Percentiles rank a stretch among this genome's conserved stretches.
Evolutionary conservation across 1,284 basidiomycete genomes (phyloP).

Genomic region (Cystobasidiaceae sp.): DNA sequence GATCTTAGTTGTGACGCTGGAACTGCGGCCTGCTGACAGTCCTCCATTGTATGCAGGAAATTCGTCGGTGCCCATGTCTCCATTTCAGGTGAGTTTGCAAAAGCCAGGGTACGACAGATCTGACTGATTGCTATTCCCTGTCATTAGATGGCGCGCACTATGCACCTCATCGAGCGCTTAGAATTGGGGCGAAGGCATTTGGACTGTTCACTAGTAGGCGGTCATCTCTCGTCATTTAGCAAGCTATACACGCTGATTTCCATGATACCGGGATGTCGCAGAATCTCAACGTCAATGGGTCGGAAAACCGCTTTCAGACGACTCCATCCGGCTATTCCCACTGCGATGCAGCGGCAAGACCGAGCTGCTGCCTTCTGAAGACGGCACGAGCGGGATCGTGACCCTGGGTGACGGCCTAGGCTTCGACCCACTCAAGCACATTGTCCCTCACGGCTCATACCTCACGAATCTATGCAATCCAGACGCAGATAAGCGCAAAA

Average conservation of each 20-base stretch:
- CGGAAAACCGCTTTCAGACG: conserved; percentile 17
- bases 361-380: conserved; percentile 7
- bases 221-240: too few species aligned
- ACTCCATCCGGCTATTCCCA: conserved; percentile 18
- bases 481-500: conserved; percentile 69
- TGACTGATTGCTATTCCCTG: too few species aligned
- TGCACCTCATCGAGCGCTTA: conserved; percentile 59
- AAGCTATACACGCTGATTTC: not conserved
- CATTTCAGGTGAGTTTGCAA: conserved; percentile 14
- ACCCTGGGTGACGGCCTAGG: conserved; percentile 22
- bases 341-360: conserved; percentile 25
- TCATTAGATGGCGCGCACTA: conserved; percentile 73
- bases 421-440: conserved; percentile 11
- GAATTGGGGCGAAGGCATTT: conserved; percentile 66
- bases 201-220: conserved; percentile 78
- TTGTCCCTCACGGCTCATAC: conserved; percentile 58
- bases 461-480: conserved; percentile 79
- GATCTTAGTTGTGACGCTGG: not conserved
- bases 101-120: too few species aligned
- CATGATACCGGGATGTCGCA: not conserved
- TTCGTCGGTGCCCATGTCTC: conserved; percentile 73
- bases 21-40: not conserved
- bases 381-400: not conserved
- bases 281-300: conserved; percentile 30
- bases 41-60: not conserved